Base-by-base conservation (phyloP, 768 basidiomycete species). In the Tephrocybe sp. region DNA sequence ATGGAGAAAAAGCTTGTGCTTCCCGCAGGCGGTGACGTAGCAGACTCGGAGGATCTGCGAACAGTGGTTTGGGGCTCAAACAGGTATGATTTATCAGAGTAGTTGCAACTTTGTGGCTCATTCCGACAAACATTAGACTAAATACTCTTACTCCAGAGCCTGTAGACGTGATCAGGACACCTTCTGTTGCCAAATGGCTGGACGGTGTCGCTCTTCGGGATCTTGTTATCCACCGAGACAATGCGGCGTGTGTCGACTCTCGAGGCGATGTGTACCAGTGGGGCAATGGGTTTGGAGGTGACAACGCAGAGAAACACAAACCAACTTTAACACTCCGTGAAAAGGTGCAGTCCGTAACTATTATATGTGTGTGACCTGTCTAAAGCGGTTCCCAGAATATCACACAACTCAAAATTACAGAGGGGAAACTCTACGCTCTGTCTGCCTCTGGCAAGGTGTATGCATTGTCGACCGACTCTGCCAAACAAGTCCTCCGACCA, bases 251-350 rank as follows among this genome's bases (percentile, higher is more conserved):
- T 53, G 79, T 92, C 16, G 89, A 92, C 59, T 82, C 80, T 7
- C 75, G 78, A 29, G 91, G 91, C 21, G 84, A 94, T 57, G 83
- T 91, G 2, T 87, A 89, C 58, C 88, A 91, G 57, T 93, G 90
- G 90, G 90, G 90, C 0, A 72, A 75, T 34, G 84, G 78, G 0
- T 87, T 83, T 64, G 75, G 74, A 54, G 72, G 72, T 13, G 53
- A 65, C 3, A 55, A 64, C 13, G 43, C 65, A 39, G 49, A 65
- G 22, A 54, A 61, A 25, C 54, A 57, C 21, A 55, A 53, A 23
- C 85, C 85, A 4, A 74, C 68, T 23, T 64, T 75, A 37, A 86
- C 85, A 1, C 61, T 90, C 40, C 74, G 73, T 47, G 85, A 82
- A 50, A 87, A 88, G 73, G 88, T 84, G 55, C n/a, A n/a, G n/a